Percentiles rank a stretch among this genome's conserved stretches.
Evolutionary conservation across 495 filamentous ascomycete species (phyloP).

Genomic region (Aeminium ludgeri): DNA sequence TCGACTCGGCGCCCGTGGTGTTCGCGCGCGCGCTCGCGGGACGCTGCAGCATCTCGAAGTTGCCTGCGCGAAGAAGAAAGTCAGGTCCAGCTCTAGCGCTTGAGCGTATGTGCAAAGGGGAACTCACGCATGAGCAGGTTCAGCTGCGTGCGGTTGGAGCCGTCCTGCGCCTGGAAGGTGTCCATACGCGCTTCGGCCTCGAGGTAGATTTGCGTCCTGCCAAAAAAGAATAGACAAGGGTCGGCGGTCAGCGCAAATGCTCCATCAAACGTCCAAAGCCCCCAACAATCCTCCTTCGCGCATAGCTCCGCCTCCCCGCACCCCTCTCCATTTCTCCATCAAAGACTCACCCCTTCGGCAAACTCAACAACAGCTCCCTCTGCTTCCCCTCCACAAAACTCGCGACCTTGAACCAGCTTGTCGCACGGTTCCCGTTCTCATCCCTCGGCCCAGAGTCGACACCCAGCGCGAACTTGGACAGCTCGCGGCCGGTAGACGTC

Average conservation of each 20-base stretch:
- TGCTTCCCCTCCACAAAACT: constrained; percentile 40
- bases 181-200: constrained; percentile 55
- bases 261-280: neutral
- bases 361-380: constrained; percentile 44
- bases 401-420: constrained; percentile 61
- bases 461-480: constrained; percentile 51
- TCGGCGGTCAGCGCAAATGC: constrained; percentile 4
- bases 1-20: constrained; percentile 7
- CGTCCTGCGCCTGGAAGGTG: constrained; percentile 44
- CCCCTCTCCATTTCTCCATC: neutral
- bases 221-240: no score
- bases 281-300: neutral
- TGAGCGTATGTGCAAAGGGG: neutral
- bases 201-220: constrained; percentile 51
- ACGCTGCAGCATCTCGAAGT: constrained; percentile 12
- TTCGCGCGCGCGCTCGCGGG: neutral
- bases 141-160: constrained; percentile 36
- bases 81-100: neutral
- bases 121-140: constrained; percentile 60
- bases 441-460: constrained; percentile 39
- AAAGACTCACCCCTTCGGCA: constrained; percentile 64
- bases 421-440: constrained; percentile 35
- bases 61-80: no score
- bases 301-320: neutral
- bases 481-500: constrained; percentile 47